Percentiles rank a stretch among this genome's conserved stretches.
Evolutionary conservation across 2,329 filamentous ascomycete genomes (phyloP).

Genomic region (Pseudogymnoascus sp.): DNA sequence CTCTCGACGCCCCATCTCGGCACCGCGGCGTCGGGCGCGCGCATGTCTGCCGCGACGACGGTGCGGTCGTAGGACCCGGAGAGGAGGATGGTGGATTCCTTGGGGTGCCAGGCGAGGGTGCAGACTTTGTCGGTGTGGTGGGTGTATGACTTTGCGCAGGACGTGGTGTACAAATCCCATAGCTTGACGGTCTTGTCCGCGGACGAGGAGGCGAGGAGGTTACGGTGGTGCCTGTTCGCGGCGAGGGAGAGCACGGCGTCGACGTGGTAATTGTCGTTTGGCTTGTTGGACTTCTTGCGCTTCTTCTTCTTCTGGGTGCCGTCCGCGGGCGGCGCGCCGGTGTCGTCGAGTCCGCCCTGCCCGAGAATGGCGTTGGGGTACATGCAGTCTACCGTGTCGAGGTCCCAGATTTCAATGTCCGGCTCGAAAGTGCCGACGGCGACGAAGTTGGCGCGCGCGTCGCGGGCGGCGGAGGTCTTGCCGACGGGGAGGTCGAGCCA

Average conservation of each 20-base stretch:
- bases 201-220: constrained; percentile 87
- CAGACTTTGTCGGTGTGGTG: constrained; percentile 98
- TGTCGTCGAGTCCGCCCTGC: constrained; percentile 48
- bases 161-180: constrained; percentile 89
- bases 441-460: constrained; percentile 77
- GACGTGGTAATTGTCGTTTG: constrained; percentile 87
- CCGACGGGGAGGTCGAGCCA: constrained; percentile 92
- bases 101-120: constrained; percentile 86
- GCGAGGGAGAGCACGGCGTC: constrained; percentile 87
- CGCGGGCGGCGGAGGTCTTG: constrained; percentile 53
- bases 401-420: constrained; percentile 97
- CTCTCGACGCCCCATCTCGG: constrained; percentile 90
- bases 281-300: constrained; percentile 81
- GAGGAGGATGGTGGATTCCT: constrained; percentile 78
- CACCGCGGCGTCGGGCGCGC: constrained; percentile 73
- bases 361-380: constrained; percentile 95
- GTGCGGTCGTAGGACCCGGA: constrained; percentile 94
- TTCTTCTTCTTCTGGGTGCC: constrained; percentile 71
- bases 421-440: constrained; percentile 96
- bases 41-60: constrained; percentile 91
- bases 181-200: constrained; percentile 97
- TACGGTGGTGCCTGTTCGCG: constrained; percentile 87
- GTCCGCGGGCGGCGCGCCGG: constrained; percentile 42
- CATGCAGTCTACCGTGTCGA: constrained; percentile 95
- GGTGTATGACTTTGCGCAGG: constrained; percentile 89